A percentile compares a stretch with the other conserved stretches of the same genome.
Evolutionary conservation across 2,329 filamentous ascomycete genomes (phyloP).

Genomic region (Bipolaris victoriae): DNA sequence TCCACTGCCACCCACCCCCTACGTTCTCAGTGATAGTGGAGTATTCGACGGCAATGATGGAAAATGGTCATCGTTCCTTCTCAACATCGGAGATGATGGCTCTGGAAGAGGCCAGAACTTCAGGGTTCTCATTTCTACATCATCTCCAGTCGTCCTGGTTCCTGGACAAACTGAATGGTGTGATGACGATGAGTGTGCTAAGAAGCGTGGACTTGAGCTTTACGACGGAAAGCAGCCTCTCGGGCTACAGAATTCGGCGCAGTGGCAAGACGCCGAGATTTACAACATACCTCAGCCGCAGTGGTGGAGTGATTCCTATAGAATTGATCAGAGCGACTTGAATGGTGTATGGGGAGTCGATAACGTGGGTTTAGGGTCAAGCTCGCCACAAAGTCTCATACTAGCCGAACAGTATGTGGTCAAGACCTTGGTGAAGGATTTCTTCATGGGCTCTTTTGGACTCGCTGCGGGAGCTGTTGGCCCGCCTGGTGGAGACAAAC

Average conservation of each 20-base stretch:
- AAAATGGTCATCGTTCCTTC: slow-evolving; percentile 51
- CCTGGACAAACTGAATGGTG: slow-evolving; percentile 39
- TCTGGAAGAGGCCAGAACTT: slow-evolving; percentile 46
- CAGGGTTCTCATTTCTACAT: slow-evolving; percentile 43
- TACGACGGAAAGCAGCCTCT: slow-evolving; percentile 24
- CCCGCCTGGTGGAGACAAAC: slow-evolving; percentile 8
- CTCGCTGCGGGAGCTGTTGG: slow-evolving; percentile 25
- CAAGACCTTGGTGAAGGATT: slow-evolving; percentile 24
- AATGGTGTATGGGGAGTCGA: slow-evolving; percentile 29
- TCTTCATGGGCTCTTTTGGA: slow-evolving; percentile 43
- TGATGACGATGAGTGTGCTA: slow-evolving; percentile 29
- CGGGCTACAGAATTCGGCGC: slow-evolving; percentile 28
- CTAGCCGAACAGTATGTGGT: slow-evolving; percentile 30
- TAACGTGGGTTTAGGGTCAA: slow-evolving; percentile 38
- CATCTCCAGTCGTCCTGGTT: slow-evolving; percentile 32
- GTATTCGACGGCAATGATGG: slow-evolving; percentile 51
- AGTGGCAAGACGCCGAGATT: slow-evolving; percentile 25
- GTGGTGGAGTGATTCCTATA: slow-evolving; percentile 22
- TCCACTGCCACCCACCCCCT: slow-evolving; percentile 19
- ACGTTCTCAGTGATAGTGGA: slow-evolving; percentile 27
- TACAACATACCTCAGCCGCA: slow-evolving; percentile 27
- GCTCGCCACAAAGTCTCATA: slow-evolving; percentile 19
- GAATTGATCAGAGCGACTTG: slow-evolving; percentile 8
- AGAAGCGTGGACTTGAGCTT: slow-evolving; percentile 34
- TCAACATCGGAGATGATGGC: slow-evolving; percentile 45